Evolutionary conservation across 495 filamentous ascomycete species (phyloP).

Genomic region (Polyplosphaeria fusca): DNA sequence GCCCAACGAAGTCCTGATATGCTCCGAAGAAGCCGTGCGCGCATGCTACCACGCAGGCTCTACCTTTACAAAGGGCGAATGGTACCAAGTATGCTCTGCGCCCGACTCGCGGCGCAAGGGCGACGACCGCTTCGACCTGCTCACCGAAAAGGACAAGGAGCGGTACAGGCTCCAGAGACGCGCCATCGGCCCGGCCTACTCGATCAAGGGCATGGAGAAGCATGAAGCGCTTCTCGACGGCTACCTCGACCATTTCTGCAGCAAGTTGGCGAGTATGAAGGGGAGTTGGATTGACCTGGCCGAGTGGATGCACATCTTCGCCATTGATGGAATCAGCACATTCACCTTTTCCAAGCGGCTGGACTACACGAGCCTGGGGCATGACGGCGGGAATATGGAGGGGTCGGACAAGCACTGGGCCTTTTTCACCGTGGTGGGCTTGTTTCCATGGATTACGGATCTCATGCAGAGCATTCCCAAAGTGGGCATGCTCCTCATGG

Average conservation of each 20-base stretch:
- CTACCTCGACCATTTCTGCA: not conserved
- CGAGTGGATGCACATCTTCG: conserved; percentile 9
- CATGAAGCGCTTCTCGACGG: not conserved
- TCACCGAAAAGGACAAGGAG: not conserved
- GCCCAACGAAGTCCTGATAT: not conserved
- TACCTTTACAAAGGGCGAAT: not conserved
- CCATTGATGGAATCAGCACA: not conserved
- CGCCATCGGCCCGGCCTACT: not conserved
- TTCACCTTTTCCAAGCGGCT: not conserved
- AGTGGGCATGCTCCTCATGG: not conserved
- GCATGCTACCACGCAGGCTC: not conserved
- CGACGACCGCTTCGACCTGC: not conserved
- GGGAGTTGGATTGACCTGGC: not conserved
- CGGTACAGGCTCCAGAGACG: not conserved
- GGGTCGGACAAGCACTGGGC: not conserved
- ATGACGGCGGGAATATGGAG: not conserved
- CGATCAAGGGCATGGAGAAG: not conserved
- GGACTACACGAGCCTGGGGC: not conserved
- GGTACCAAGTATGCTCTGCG: not conserved
- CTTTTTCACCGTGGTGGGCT: not conserved
- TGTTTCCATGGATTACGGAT: not conserved
- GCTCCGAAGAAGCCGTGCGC: not conserved
- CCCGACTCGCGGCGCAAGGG: not conserved
- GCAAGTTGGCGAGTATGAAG: not conserved
- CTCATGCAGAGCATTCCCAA: not conserved